Base-by-base conservation (phyloP, 2,329 filamentous ascomycete genomes). In the Zymoseptoria passerinii region DNA sequence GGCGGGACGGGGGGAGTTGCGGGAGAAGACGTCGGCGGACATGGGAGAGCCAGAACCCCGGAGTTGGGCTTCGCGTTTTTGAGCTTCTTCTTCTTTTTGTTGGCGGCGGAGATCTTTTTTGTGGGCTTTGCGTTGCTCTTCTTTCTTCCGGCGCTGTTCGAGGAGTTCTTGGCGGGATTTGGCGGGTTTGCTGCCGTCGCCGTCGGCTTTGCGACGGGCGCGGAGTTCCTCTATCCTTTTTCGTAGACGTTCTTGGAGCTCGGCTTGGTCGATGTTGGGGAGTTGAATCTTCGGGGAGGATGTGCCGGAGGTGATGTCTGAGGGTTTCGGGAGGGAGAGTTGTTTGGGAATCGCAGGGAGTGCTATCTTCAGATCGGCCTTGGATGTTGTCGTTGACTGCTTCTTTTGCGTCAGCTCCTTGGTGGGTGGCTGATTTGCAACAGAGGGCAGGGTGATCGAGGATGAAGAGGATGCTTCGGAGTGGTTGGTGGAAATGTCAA, bases 81-180 rank as follows among this genome's bases (percentile, higher is more conserved):
- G 77, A 58, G 90, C 86, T 72, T 94, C 91, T 67, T 95, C 90
- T 55, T 88, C 82, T 71, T 89, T 92, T 19, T 88, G 87, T 67
- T 89, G 82, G 64, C 83, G 79, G 50, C 92, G 84, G 59, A 91
- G 77, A 69, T 92, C 89, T 74, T 95, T 94, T 78, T 96, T 97
- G 69, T 92, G 88, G 20, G 85, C 86, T 72, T 92, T 92, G 62
- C 90, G 85, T 72, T 91, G 85, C 60, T 90, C 87, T 72, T 95
- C 89, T 76, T 96, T 96, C 70, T 86, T 85, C 63, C 94, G 84
- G 49, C 94, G 84, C 50, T 89, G 83, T 74, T 97, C 94, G 67
- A 99, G 90, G 10, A 99, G 82, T 71, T 97, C 92, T 75, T 95
- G 88, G 61, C 94, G 84, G 61, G 90, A 95, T 63, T 88, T 85